Percentiles rank a stretch among this genome's conserved stretches.
phyloP scores from a whole-genome alignment of 2,329 filamentous ascomycete species.

The Leptosphaerulina australis region DNA sequence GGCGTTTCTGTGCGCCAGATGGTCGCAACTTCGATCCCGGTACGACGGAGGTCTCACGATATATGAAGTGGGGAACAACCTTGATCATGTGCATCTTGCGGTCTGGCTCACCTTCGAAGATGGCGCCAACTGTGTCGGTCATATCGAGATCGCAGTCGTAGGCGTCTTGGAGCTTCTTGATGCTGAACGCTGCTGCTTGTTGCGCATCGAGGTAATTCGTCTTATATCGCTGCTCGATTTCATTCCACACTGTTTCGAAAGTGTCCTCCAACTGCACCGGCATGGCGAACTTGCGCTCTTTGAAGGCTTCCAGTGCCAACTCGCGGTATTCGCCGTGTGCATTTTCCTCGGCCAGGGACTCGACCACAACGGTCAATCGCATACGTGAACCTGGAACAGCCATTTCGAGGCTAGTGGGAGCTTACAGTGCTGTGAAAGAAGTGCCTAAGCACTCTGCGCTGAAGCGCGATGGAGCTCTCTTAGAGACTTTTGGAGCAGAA shows the following conservation, averaged over 20 bases:
- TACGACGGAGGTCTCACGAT: conserved; percentile 44
- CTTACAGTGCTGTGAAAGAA: neutral
- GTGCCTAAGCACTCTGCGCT: conserved; percentile 1
- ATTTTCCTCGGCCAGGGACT: conserved; percentile 33
- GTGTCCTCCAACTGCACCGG: conserved; percentile 38
- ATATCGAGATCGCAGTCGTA: conserved; percentile 47
- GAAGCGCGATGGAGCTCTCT: conserved; percentile 1
- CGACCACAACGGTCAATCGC: conserved; percentile 40
- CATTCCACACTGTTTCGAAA: conserved; percentile 39
- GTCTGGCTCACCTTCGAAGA: conserved; percentile 41
- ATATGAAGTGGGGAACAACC: conserved; percentile 36
- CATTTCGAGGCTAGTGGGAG: conserved; percentile 9
- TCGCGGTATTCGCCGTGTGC: conserved; percentile 25
- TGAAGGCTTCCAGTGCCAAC: conserved; percentile 33
- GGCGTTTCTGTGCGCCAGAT: conserved; percentile 30
- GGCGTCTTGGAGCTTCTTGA: conserved; percentile 47
- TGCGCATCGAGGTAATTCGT: conserved; percentile 37
- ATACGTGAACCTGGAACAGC: conserved; percentile 25
- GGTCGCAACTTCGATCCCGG: conserved; percentile 40
- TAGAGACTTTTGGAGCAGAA: neutral
- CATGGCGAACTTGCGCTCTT: conserved; percentile 45
- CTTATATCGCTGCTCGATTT: conserved; percentile 43
- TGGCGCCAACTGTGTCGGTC: conserved; percentile 42
- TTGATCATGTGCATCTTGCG: conserved; percentile 37
- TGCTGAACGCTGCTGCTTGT: conserved; percentile 33